Percentiles rank a stretch among this genome's conserved stretches.
phyloP scores from a whole-genome alignment of 176 grass and related monocot species.

The Cenchrus americanus region DNA sequence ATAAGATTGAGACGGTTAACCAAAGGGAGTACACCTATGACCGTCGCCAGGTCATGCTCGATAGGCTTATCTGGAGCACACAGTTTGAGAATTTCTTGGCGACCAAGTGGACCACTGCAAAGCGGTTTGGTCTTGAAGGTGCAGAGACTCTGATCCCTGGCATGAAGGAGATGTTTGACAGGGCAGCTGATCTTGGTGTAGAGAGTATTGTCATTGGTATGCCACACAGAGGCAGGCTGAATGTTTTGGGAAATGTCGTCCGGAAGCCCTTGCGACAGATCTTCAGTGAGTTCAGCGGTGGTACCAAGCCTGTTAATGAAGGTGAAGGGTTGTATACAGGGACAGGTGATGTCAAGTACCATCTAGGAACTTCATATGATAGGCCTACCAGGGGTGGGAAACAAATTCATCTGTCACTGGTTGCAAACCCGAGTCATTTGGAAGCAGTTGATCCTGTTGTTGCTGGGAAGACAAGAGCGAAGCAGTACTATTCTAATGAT shows the following conservation, averaged over 20 bases:
- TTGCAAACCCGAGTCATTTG: constrained; percentile 94
- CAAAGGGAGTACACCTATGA: constrained; percentile 62
- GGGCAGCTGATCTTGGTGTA: constrained; percentile 77
- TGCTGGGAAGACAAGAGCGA: constrained; percentile 89
- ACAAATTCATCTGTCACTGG: constrained; percentile 88
- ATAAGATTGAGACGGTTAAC: constrained; percentile 80
- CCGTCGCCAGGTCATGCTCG: constrained; percentile 78
- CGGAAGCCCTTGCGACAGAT: constrained; percentile 94
- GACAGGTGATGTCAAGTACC: constrained; percentile 97
- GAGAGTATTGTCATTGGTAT: constrained; percentile 97
- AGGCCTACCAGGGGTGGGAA: constrained; percentile 91
- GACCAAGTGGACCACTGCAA: constrained; percentile 86
- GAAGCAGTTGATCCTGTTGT: constrained; percentile 97
- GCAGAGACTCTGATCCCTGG: constrained; percentile 93
- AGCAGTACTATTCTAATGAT: constrained; percentile 96
- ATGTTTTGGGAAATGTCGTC: constrained; percentile 90
- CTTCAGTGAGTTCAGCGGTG: constrained; percentile 93
- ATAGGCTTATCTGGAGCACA: constrained; percentile 97
- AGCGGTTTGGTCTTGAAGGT: constrained; percentile 88
- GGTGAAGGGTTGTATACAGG: constrained; percentile 87
- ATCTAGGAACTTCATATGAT: constrained; percentile 95
- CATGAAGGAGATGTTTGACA: constrained; percentile 99
- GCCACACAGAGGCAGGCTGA: constrained; percentile 96
- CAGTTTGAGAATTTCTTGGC: constrained; percentile 97
- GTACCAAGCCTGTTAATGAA: constrained; percentile 88